Percentiles rank a stretch among this genome's conserved stretches.
These are phyloP conservation scores for Abelmoschus esculentus DNA, from an alignment of 345 rosid species.

Conservation along the genomic window DNA sequence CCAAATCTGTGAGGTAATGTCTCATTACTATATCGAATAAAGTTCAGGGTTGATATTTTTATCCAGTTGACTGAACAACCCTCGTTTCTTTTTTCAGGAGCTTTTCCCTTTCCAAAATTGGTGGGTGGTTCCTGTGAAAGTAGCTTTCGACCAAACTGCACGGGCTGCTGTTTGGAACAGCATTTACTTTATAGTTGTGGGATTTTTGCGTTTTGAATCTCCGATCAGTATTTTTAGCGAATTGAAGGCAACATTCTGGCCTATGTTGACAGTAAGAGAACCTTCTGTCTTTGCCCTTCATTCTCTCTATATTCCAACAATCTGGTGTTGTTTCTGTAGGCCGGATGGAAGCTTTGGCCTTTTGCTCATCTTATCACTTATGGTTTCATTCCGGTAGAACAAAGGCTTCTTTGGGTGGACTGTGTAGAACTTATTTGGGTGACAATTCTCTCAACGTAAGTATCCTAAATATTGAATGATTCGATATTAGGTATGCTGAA, in stretches of 20 bases:
- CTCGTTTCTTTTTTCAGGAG: conserved; percentile 26
- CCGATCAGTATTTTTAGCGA: conserved; percentile 59
- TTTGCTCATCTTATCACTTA: conserved; percentile 94
- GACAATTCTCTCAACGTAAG: conserved; percentile 96
- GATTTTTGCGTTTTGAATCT: conserved; percentile 75
- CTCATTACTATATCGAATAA: background rate
- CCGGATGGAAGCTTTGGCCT: conserved; percentile 99
- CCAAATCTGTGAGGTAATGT: conserved; percentile 74
- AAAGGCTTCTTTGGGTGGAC: conserved; percentile 97
- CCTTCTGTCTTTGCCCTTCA: conserved; percentile 2
- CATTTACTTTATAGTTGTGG: conserved; percentile 62
- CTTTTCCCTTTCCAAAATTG: conserved; percentile 84
- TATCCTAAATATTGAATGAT: background rate
- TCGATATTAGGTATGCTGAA: background rate
- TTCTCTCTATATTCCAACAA: background rate
- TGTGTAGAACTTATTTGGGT: conserved; percentile 96
- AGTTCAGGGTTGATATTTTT: background rate
- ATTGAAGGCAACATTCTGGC: conserved; percentile 67
- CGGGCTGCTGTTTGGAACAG: conserved; percentile 96
- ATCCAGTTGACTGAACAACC: background rate
- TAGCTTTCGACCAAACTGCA: conserved; percentile 77
- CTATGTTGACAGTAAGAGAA: conserved; percentile 73
- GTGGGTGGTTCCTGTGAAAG: conserved; percentile 98
- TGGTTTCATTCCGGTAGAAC: conserved; percentile 84
- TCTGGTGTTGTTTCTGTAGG: conserved; percentile 35